Evolutionary conservation across 2,329 filamentous ascomycete genomes (phyloP).

Genomic region (Colletotrichum navitas): DNA sequence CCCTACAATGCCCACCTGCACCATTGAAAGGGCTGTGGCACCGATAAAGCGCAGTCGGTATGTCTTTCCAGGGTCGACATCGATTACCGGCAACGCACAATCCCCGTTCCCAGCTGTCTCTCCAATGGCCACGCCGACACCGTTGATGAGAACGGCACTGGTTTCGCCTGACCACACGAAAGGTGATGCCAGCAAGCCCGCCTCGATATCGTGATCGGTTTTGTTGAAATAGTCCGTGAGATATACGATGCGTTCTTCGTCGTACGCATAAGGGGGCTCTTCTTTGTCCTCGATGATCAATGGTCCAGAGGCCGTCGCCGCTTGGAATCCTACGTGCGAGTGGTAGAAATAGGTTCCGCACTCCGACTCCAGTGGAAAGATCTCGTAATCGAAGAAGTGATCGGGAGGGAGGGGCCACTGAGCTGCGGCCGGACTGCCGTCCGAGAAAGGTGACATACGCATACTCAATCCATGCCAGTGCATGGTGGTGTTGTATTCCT

Average conservation of each 20-base stretch:
- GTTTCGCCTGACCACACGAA: conserved; percentile 72
- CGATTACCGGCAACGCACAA: conserved; percentile 64
- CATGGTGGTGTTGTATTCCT: conserved; percentile 66
- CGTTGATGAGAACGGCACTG: conserved; percentile 69
- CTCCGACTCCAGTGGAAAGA: conserved; percentile 64
- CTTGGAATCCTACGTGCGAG: conserved; percentile 74
- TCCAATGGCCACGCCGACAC: conserved; percentile 51
- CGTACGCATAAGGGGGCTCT: conserved; percentile 68
- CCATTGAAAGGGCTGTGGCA: conserved; percentile 65
- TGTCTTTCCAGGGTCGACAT: conserved; percentile 69
- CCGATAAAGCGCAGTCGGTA: conserved; percentile 74
- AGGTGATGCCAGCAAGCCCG: conserved; percentile 60
- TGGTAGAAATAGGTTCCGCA: conserved; percentile 78
- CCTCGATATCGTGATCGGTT: conserved; percentile 64
- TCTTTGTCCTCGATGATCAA: conserved; percentile 68
- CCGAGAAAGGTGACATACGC: conserved; percentile 71
- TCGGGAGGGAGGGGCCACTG: conserved; percentile 75
- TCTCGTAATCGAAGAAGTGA: conserved; percentile 77
- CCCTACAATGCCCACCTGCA: conserved; percentile 67
- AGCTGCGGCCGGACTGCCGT: conserved; percentile 69
- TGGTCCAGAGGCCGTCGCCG: conserved; percentile 67
- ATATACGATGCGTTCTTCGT: conserved; percentile 69
- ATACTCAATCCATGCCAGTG: conserved; percentile 77
- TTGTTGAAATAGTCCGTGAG: conserved; percentile 70
- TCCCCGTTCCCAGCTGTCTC: conserved; percentile 44